Percentiles rank a stretch among this genome's conserved stretches.
Evolutionary conservation across 1,284 basidiomycete genomes (phyloP).

Genomic region (Melampsora occidentalis): DNA sequence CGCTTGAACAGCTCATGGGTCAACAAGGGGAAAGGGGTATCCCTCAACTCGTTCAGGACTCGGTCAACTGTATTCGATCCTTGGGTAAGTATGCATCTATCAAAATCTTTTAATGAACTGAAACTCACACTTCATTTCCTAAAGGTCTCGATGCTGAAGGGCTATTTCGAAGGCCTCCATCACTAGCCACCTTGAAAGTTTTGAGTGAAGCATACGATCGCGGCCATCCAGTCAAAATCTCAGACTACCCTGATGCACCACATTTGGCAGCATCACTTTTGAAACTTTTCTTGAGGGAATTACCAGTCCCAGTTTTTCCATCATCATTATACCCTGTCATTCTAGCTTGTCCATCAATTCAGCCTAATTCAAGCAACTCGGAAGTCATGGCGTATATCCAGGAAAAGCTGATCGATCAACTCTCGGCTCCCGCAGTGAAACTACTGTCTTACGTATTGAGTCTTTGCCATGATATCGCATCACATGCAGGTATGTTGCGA

Average conservation of each 20-base stretch:
- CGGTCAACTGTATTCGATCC: slow-evolving; percentile 34
- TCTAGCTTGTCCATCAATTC: slow-evolving; percentile 13
- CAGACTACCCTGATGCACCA: slow-evolving; percentile 31
- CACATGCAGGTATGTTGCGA: slow-evolving; percentile 20
- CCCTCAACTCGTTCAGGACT: slow-evolving; percentile 35
- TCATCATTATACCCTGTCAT: slow-evolving; percentile 31
- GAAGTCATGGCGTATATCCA: slow-evolving; percentile 11
- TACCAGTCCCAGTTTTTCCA: slow-evolving; percentile 26
- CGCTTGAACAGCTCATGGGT: slow-evolving; percentile 23
- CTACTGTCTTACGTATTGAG: slow-evolving; percentile 24
- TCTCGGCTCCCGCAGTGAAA: background rate
- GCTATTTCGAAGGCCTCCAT: slow-evolving; percentile 37
- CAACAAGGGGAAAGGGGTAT: slow-evolving; percentile 10
- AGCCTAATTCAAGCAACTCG: slow-evolving; percentile 1
- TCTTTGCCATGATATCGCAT: slow-evolving; percentile 31
- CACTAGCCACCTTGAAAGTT: slow-evolving; percentile 24
- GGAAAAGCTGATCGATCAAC: background rate
- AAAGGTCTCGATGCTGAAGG: slow-evolving; percentile 30
- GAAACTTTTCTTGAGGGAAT: slow-evolving; percentile 31
- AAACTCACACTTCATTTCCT: background rate
- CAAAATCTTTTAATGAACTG: background rate
- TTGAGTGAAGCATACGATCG: slow-evolving; percentile 40
- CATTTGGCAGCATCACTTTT: slow-evolving; percentile 32
- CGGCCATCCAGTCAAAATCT: slow-evolving; percentile 23
- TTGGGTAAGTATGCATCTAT: slow-evolving; percentile 13